Conservation (phyloP, 148 eudicot genomes). For the Bassia scoparia region DNA sequence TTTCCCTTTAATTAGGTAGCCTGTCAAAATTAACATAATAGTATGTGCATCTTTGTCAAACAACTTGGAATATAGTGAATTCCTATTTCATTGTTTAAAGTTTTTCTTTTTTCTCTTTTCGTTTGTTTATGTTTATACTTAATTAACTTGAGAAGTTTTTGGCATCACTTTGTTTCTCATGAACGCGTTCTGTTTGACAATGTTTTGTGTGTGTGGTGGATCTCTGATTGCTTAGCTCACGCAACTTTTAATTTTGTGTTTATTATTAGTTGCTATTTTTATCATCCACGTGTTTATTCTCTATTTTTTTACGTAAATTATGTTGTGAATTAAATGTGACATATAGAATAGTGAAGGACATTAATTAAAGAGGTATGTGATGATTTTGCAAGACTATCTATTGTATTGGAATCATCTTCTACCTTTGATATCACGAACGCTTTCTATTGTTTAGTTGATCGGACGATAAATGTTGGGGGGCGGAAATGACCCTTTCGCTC, state of each 20-base stretch:
- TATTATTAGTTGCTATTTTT: neutral
- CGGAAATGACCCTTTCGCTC: no score
- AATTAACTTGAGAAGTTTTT: neutral
- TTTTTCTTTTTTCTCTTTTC: no score
- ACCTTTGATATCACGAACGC: no score
- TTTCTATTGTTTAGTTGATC: no score
- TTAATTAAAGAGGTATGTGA: no score
- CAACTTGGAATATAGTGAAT: slow-evolving; percentile 8
- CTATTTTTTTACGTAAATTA: no score
- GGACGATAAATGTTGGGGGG: no score
- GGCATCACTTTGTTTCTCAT: neutral
- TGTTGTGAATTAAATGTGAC: no score
- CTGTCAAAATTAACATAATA: slow-evolving; percentile 12
- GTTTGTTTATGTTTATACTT: neutral
- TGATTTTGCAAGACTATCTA: no score
- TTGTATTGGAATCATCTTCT: no score
- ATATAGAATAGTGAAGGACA: no score
- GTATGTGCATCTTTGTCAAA: slow-evolving; percentile 7
- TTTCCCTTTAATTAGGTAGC: slow-evolving; percentile 24
- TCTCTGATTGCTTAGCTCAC: slow-evolving; percentile 10
- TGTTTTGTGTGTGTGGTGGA: slow-evolving; percentile 1
- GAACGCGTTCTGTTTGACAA: slow-evolving; percentile 4
- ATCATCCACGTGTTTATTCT: neutral
- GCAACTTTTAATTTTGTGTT: neutral
- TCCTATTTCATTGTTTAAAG: no score